Evolutionary conservation across 2,329 filamentous ascomycete species (phyloP).

Genomic region (Falciphora oryzae): DNA sequence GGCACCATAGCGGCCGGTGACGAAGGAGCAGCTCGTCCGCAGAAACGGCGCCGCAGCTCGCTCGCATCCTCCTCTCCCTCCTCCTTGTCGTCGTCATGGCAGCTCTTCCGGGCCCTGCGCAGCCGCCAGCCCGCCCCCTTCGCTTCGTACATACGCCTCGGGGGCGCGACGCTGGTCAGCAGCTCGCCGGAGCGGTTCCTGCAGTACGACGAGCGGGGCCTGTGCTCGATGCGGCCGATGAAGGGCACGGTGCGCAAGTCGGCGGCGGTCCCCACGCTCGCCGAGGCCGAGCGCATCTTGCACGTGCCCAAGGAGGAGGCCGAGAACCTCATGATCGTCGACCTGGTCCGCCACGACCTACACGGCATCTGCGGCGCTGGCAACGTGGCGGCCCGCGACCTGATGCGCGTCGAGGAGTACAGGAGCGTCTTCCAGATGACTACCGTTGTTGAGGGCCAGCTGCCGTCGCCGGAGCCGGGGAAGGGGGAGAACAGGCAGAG

Average conservation of each 20-base stretch:
- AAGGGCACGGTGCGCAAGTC: slow-evolving; percentile 92
- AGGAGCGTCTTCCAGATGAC: slow-evolving; percentile 89
- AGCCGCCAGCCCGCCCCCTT: slow-evolving; percentile 75
- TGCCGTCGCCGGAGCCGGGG: slow-evolving; percentile 29
- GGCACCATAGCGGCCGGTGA: slow-evolving; percentile 7
- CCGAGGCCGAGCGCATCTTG: slow-evolving; percentile 65
- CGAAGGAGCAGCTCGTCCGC: background rate
- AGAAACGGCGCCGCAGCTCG: slow-evolving; percentile 7
- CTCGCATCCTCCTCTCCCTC: background rate
- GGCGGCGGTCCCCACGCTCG: slow-evolving; percentile 57
- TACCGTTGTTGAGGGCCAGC: slow-evolving; percentile 71
- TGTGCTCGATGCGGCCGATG: slow-evolving; percentile 82
- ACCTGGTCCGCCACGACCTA: slow-evolving; percentile 90
- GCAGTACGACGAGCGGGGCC: slow-evolving; percentile 43
- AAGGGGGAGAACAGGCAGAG: background rate
- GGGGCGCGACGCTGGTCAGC: slow-evolving; percentile 65
- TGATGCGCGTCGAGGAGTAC: slow-evolving; percentile 87
- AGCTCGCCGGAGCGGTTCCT: slow-evolving; percentile 89
- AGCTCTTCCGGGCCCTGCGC: slow-evolving; percentile 65
- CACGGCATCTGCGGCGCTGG: slow-evolving; percentile 76
- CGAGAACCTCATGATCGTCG: slow-evolving; percentile 97
- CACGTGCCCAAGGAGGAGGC: slow-evolving; percentile 83
- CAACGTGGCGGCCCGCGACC: slow-evolving; percentile 65
- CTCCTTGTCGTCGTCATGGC: slow-evolving; percentile 45
- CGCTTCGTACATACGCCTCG: slow-evolving; percentile 72